Conservation (phyloP, 176 grass and related monocot genomes). For the bread wheat (Triticum aestivum) region DNA sequence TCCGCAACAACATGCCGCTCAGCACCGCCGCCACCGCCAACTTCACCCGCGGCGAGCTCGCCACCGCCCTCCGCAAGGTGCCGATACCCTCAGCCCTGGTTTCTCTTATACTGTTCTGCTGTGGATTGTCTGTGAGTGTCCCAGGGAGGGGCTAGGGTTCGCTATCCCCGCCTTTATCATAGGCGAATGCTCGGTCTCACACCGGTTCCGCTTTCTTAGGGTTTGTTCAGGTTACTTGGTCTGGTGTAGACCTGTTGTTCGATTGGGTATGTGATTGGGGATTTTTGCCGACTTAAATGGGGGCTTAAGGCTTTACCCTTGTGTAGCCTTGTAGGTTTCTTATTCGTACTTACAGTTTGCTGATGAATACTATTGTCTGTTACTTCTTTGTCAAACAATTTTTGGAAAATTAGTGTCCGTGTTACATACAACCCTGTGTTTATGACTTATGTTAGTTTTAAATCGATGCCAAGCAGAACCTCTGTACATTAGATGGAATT, state of each 20-base stretch:
- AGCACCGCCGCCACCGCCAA: conserved; percentile 85
- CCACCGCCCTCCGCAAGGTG: conserved; percentile 88
- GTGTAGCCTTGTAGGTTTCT: neutral
- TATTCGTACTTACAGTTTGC: neutral
- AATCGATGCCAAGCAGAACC: neutral
- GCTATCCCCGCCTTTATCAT: neutral
- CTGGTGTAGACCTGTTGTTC: neutral
- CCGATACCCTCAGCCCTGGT: neutral
- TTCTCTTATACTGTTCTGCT: neutral
- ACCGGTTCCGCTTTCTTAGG: neutral
- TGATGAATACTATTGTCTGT: neutral
- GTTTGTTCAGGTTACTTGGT: neutral
- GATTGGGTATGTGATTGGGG: neutral
- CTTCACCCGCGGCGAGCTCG: conserved; percentile 97
- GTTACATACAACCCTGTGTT: no score
- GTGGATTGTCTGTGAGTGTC: neutral
- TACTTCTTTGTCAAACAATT: neutral
- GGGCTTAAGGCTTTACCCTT: neutral
- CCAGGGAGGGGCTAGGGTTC: neutral
- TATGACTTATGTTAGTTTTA: neutral
- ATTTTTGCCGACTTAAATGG: neutral
- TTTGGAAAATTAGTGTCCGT: neutral
- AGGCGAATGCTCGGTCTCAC: neutral
- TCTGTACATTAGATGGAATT: neutral
- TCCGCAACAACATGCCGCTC: conserved; percentile 91